phyloP scores from a whole-genome alignment of 768 basidiomycete species.

The Suillus tomentosus region DNA sequence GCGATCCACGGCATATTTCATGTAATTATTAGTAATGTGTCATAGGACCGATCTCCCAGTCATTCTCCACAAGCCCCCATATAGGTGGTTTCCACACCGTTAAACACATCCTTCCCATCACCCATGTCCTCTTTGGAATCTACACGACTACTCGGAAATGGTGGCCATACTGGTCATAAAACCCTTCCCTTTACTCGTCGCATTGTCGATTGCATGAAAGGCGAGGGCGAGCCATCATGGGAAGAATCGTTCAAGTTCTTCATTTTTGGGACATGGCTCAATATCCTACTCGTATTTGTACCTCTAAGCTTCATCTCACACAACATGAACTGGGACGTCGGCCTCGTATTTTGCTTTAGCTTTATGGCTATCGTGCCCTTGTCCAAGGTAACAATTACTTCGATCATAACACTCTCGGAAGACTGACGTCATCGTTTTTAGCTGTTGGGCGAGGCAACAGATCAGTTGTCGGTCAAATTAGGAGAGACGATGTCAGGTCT shows the following conservation, averaged over 20 bases:
- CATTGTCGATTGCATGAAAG: conserved; percentile 42
- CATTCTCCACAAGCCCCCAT: no score
- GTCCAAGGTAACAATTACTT: conserved; percentile 27
- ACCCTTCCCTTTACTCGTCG: conserved; percentile 24
- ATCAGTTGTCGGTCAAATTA: neutral
- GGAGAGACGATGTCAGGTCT: neutral
- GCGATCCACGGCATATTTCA: no score
- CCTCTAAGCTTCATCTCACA: conserved; percentile 72
- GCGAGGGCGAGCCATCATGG: conserved; percentile 69
- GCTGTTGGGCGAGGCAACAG: neutral
- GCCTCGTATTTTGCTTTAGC: conserved; percentile 69
- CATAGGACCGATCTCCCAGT: no score
- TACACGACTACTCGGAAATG: conserved; percentile 50
- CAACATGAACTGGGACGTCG: conserved; percentile 72
- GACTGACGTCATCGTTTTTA: neutral
- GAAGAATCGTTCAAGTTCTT: conserved; percentile 57
- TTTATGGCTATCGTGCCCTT: conserved; percentile 86
- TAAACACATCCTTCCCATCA: neutral
- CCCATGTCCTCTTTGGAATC: conserved; percentile 22
- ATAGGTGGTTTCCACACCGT: neutral
- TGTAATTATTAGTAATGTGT: no score
- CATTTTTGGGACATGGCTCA: conserved; percentile 67
- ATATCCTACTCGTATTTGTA: conserved; percentile 76
- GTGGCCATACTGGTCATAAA: conserved; percentile 21
- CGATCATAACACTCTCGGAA: neutral